A percentile compares a stretch with the other conserved stretches of the same genome.
Evolutionary conservation across 495 filamentous ascomycete genomes (phyloP).

Genomic region (Hypoxylon rickii): DNA sequence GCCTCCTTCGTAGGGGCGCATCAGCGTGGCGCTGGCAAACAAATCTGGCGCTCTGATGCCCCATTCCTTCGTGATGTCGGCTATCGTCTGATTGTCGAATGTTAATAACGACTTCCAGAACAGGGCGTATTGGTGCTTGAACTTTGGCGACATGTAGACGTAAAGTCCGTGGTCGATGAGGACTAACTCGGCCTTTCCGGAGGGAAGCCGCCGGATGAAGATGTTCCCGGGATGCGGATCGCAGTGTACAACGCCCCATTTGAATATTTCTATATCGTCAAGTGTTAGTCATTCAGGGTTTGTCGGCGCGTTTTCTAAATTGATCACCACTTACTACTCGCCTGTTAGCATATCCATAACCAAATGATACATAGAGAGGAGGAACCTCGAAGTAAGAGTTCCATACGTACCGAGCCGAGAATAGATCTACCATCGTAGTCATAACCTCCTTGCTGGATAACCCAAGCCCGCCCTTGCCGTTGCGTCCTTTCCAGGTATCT

Average conservation of each 20-base stretch:
- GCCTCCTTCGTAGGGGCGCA: slow-evolving; percentile 89
- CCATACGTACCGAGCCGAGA: slow-evolving; percentile 63
- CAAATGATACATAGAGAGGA: background rate
- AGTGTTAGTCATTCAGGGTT: slow-evolving; percentile 2
- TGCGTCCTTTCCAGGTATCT: slow-evolving; percentile 73
- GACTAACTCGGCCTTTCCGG: slow-evolving; percentile 82
- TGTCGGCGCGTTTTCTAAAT: background rate
- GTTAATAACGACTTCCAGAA: slow-evolving; percentile 95
- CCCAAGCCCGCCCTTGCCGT: slow-evolving; percentile 76
- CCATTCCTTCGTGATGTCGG: slow-evolving; percentile 72
- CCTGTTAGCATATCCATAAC: slow-evolving; percentile 21
- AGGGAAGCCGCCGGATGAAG: slow-evolving; percentile 84
- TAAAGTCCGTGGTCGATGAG: slow-evolving; percentile 97
- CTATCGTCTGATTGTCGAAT: slow-evolving; percentile 84
- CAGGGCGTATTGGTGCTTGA: slow-evolving; percentile 84
- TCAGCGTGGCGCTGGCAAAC: slow-evolving; percentile 86
- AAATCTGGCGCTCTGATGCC: slow-evolving; percentile 86
- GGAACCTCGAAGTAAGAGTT: background rate
- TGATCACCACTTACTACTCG: slow-evolving; percentile 11
- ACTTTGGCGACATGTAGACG: slow-evolving; percentile 81
- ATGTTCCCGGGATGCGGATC: slow-evolving; percentile 98
- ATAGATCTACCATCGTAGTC: slow-evolving; percentile 94
- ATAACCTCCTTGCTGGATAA: slow-evolving; percentile 83
- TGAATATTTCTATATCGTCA: slow-evolving; percentile 73
- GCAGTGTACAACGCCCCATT: slow-evolving; percentile 92